Base-by-base conservation (phyloP, 768 basidiomycete species). In the Mycena capillaripes region DNA sequence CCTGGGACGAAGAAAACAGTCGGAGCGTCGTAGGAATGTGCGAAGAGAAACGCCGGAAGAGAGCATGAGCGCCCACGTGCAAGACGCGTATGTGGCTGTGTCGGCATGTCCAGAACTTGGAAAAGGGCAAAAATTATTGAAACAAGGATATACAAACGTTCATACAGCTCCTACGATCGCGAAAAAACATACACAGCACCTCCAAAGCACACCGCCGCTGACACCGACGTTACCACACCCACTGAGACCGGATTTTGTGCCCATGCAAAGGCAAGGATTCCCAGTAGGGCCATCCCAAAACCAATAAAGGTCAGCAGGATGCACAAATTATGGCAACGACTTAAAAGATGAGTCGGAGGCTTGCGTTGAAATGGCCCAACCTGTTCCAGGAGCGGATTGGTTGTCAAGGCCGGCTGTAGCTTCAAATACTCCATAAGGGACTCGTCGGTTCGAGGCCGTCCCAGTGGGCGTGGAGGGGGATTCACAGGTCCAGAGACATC, bases 261-360 rank as follows among this genome's bases (percentile, higher is more conserved):
- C 90, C 89, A 91, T 3, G 86, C 82, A 69, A 86, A 89, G 72
- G 85, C 85, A 6, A 89, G 7, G 59, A 90, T 85, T 0, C 90
- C 90, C 12, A 81, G 74, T 29, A 90, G 79, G 3, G 86, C 87
- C 21, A 91, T 81, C 14, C 82, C 73, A 74, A 91, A 91, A 25
- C 90, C 90, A 34, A 82, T 44, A 10, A 82, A 79, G 16, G 90
- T 81, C 8, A 89, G 76, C 67, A 79, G 71, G 62, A 91, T 86
- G 72, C 88, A 89, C 6, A 90, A 78, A 29, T 82, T 71, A 65
- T 91, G 89, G 36, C 83, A 86, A 23, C 86, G 84, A 61, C 83
- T 84, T 40, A 91, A 82, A 29, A 91, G 78, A 70, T 88, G 85
- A 11, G 82, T 83, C 8, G 85, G 82, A 59, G 87, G 81, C 29